These are phyloP conservation scores for Glycine tomentella DNA, from an alignment of 306 rosid genomes.

Conservation along the genomic window DNA sequence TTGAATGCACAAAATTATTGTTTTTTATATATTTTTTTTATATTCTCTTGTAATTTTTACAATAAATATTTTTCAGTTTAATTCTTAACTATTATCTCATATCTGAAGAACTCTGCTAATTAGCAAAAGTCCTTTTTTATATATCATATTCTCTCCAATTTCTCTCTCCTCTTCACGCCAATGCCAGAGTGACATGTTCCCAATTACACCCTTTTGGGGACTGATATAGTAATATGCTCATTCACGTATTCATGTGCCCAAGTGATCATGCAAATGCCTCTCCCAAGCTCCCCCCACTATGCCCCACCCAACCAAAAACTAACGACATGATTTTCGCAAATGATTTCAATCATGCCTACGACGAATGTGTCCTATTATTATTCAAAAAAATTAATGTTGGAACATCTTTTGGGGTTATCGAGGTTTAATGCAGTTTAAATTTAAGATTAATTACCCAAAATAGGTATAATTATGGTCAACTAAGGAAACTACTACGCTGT, in stretches of 20 bases:
- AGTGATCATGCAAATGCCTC: conserved; percentile 16
- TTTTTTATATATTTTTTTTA: no score
- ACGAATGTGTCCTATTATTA: conserved; percentile 33
- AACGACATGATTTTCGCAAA: conserved; percentile 39
- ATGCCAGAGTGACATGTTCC: conserved; percentile 47
- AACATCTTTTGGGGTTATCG: neutral
- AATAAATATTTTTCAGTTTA: no score
- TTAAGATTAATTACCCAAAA: conserved; percentile 9
- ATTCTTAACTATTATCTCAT: no score
- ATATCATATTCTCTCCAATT: conserved; percentile 22
- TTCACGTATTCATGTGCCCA: conserved; percentile 6
- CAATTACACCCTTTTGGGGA: conserved; percentile 39
- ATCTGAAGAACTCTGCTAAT: no score
- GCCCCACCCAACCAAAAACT: conserved; percentile 42
- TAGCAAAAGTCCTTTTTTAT: neutral
- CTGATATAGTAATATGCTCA: conserved; percentile 46
- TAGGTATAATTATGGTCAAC: neutral
- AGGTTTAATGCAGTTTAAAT: conserved; percentile 28
- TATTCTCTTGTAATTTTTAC: no score
- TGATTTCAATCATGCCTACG: conserved; percentile 47
- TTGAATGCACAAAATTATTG: no score
- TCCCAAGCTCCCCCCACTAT: neutral
- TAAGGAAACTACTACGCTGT: conserved; percentile 27
- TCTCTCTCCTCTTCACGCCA: conserved; percentile 45
- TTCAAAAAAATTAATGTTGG: neutral